Conservation (phyloP, 75 land plant genomes). For the Adiantum capillusveneris region DNA sequence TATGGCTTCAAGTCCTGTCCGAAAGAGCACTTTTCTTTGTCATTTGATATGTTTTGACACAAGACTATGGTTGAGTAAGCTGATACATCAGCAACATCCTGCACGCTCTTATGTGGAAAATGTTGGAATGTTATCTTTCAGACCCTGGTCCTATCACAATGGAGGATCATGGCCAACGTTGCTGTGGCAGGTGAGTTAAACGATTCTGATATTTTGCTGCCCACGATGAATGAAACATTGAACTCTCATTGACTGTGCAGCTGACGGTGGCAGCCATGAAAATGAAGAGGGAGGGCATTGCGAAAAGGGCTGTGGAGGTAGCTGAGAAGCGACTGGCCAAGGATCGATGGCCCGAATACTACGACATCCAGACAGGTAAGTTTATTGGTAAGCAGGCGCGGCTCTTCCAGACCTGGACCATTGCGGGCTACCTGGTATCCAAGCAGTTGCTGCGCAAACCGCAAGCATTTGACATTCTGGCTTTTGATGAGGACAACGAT, state of each 20-base stretch:
- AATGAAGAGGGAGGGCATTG: slow-evolving; percentile 52
- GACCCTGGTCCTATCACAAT: slow-evolving; percentile 80
- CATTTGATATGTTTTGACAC: too few species aligned
- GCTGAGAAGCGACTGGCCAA: slow-evolving; percentile 43
- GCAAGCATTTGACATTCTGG: slow-evolving; percentile 41
- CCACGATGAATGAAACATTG: too few species aligned
- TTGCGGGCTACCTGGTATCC: slow-evolving; percentile 39
- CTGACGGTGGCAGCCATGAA: slow-evolving; percentile 66
- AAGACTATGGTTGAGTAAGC: too few species aligned
- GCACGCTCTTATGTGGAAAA: too few species aligned
- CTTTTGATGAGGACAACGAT: slow-evolving; percentile 48
- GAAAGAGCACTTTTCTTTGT: too few species aligned
- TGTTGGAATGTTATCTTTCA: too few species aligned
- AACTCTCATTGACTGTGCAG: slow-evolving; percentile 13
- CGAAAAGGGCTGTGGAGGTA: slow-evolving; percentile 42
- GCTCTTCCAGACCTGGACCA: slow-evolving; percentile 55
- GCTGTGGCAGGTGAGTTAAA: slow-evolving; percentile 57
- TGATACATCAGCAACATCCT: too few species aligned
- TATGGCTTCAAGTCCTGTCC: too few species aligned
- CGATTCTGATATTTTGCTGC: neutral
- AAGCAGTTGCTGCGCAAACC: slow-evolving; percentile 55
- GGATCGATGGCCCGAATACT: slow-evolving; percentile 72
- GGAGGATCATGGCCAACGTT: slow-evolving; percentile 85
- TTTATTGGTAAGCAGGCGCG: slow-evolving; percentile 66
- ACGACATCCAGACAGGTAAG: slow-evolving; percentile 47